phyloP scores from a whole-genome alignment of 106 monocot genomes.

The Allium sativum region DNA sequence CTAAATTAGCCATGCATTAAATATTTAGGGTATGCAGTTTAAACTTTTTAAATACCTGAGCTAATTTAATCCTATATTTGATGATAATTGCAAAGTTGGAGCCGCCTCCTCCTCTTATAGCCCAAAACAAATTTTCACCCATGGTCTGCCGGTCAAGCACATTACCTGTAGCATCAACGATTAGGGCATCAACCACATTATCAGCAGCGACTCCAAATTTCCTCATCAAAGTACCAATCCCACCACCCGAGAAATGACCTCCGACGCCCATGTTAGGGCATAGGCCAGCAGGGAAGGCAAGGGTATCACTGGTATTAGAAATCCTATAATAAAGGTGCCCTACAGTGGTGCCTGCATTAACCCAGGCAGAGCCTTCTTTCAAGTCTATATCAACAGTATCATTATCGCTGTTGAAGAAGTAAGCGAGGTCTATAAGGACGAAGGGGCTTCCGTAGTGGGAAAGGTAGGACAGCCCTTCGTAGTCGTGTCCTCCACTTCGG shows the following conservation, averaged over 20 bases:
- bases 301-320: background rate
- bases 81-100: conserved; percentile 20
- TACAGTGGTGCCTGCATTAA: conserved; percentile 30
- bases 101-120: conserved; percentile 40
- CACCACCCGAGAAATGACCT: conserved; percentile 41
- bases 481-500: conserved; percentile 43
- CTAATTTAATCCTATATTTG: conserved; percentile 17
- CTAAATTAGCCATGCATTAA: too few species aligned
- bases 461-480: conserved; percentile 31
- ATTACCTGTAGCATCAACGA: conserved; percentile 20
- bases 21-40: too few species aligned
- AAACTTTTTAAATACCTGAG: too few species aligned
- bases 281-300: conserved; percentile 31
- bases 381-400: conserved; percentile 13
- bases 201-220: conserved; percentile 33
- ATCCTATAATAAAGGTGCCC: conserved; percentile 38
- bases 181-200: conserved; percentile 23
- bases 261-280: conserved; percentile 41
- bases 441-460: conserved; percentile 1
- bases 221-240: conserved; percentile 30
- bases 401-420: conserved; percentile 13
- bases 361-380: conserved; percentile 19
- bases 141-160: conserved; percentile 27
- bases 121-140: conserved; percentile 66
- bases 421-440: conserved; percentile 24